Base-by-base conservation (phyloP, 768 basidiomycete species). In the Lactarius evosmus region DNA sequence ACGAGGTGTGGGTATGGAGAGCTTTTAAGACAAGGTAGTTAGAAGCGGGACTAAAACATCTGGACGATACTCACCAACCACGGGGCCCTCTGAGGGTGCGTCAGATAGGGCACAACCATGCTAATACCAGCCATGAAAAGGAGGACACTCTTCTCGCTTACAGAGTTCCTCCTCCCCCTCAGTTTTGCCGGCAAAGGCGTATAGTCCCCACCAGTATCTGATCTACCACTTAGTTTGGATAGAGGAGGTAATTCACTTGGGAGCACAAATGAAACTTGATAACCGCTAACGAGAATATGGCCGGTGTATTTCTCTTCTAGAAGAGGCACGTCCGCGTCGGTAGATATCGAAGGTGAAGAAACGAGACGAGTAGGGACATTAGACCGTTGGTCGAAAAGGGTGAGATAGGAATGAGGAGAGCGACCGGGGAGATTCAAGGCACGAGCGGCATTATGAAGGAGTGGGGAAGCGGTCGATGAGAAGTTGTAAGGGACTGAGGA, bases 41-140 rank as follows among this genome's bases (percentile, higher is more conserved):
- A 53, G 55, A 19, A 29, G 25, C 25, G 8, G 50, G 8, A 32
- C 49, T 27, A 12, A 12, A 14, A 49, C 17, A 29, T 34, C 56
- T 61, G 32, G 12, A 62, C 61, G n/a, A 60, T 27, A 67, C 71
- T 67, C 63, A 90, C 90, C 67, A 91, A 75, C 75, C 83, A 93
- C n/a, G 91, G 91, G 34, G 84, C 84, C 63, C 82, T 79, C 14
- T 89, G 88, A 49, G 91, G 91, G 56, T 76, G 80, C 5, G 83
- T 83, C 25, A 83, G 71, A 62, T 83, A 89, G 7, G 91, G 91
- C 27, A 88, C 81, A 81, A 84, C 85, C 74, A 93, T 79, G 65
- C 90, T 88, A 56, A 93, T 82, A 3, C 85, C 91, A 16, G 86
- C 91, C 87, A 93, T 88, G 73, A 91, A 92, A 52, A 91, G 86